Conservation (phyloP, 2,329 filamentous ascomycete genomes). For the Zasmidium cellare region DNA sequence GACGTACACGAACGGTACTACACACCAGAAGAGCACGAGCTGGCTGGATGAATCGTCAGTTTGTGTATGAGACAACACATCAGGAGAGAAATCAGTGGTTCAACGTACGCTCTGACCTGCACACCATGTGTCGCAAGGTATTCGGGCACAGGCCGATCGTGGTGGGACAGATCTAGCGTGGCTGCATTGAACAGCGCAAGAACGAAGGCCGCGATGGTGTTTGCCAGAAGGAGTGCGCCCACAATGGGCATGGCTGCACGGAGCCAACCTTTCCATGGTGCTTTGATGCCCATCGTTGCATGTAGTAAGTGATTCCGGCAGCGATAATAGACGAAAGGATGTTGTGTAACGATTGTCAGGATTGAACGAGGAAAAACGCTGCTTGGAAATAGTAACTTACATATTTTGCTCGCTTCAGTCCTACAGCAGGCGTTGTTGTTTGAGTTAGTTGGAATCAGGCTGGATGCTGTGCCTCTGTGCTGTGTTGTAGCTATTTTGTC, state of each 20-base stretch:
- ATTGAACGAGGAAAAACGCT: neutral
- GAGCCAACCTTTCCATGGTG: conserved; percentile 23
- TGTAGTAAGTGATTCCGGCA: neutral
- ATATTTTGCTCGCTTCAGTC: neutral
- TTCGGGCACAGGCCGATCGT: conserved; percentile 1
- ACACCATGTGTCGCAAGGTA: neutral
- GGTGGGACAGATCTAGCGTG: conserved; percentile 12
- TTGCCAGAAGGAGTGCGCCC: conserved; percentile 12
- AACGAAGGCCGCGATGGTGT: conserved; percentile 15
- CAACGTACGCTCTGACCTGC: conserved; percentile 14
- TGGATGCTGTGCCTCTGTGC: neutral
- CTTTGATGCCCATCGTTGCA: conserved; percentile 17
- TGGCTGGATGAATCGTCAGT: conserved; percentile 6
- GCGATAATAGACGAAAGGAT: neutral
- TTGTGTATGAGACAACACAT: neutral
- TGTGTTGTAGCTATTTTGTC: neutral
- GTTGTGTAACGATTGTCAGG: neutral
- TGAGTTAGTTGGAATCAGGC: neutral
- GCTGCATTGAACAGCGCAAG: conserved; percentile 16
- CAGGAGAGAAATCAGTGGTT: neutral
- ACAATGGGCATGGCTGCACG: conserved; percentile 17
- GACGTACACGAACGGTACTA: conserved; percentile 12
- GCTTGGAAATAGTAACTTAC: neutral
- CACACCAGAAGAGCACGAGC: conserved; percentile 20
- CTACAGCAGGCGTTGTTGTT: neutral